Percentiles rank a stretch among this genome's conserved stretches.
phyloP scores from a whole-genome alignment of 2,329 filamentous ascomycete genomes.

The Sclerotinia spermophila region DNA sequence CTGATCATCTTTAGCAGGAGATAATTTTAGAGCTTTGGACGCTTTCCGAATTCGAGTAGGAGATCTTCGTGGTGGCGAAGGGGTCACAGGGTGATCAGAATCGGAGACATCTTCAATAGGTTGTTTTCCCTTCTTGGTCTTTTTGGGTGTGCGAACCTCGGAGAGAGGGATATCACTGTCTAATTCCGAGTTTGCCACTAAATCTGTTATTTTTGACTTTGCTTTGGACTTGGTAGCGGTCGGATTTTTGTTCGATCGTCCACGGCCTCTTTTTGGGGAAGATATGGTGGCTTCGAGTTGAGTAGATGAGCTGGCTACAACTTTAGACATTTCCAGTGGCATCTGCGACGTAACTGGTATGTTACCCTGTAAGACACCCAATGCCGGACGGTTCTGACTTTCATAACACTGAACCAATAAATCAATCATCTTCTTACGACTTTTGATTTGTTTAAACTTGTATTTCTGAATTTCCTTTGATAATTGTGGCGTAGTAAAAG shows the following conservation, averaged over 20 bases:
- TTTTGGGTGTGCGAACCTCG: slow-evolving; percentile 34
- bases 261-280: slow-evolving; percentile 38
- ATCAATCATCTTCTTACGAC: slow-evolving; percentile 64
- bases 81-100: slow-evolving; percentile 40
- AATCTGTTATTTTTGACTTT: slow-evolving; percentile 24
- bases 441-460: slow-evolving; percentile 70
- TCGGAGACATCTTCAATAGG: slow-evolving; percentile 49
- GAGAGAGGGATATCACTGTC: slow-evolving; percentile 28
- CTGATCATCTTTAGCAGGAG: slow-evolving; percentile 15
- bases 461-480: slow-evolving; percentile 59
- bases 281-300: slow-evolving; percentile 31
- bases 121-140: slow-evolving; percentile 28
- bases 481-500: slow-evolving; percentile 60
- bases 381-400: slow-evolving; percentile 46
- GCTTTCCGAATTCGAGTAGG: slow-evolving; percentile 24
- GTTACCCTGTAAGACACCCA: slow-evolving; percentile 32
- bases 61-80: slow-evolving; percentile 31
- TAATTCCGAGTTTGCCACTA: slow-evolving; percentile 24
- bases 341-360: slow-evolving; percentile 7
- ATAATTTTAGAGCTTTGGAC: slow-evolving; percentile 22
- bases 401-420: slow-evolving; percentile 69
- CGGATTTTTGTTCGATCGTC: slow-evolving; percentile 43
- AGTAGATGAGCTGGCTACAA: slow-evolving; percentile 13
- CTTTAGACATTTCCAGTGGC: slow-evolving; percentile 1
- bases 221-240: slow-evolving; percentile 22